Evolutionary conservation across 805 yeast genomes (phyloP).

Genomic region (Metschnikowia lachancei): DNA sequence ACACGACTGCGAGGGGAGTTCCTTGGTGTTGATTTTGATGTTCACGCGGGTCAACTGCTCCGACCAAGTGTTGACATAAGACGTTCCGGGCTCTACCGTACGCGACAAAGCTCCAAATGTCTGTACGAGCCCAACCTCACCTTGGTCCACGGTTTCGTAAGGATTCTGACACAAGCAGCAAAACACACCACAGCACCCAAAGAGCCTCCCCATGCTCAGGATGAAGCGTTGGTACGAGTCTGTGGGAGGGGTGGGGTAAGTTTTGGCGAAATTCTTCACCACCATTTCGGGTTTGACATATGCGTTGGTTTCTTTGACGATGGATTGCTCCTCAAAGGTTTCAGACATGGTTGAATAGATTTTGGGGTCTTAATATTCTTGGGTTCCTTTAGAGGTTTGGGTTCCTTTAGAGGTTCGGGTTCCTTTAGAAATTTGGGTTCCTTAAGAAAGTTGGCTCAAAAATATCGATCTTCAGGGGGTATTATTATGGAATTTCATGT

Average conservation of each 20-base stretch:
- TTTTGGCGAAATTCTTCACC: conserved; percentile 39
- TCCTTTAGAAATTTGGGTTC: too few species aligned
- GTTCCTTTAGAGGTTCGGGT: too few species aligned
- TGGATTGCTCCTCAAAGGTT: conserved; percentile 6
- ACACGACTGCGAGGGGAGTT: conserved; percentile 65
- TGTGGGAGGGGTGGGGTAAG: conserved; percentile 38
- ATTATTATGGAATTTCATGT: too few species aligned
- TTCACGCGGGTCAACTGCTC: conserved; percentile 52
- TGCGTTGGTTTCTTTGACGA: conserved; percentile 14
- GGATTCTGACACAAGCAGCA: conserved; percentile 63
- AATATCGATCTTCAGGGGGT: too few species aligned
- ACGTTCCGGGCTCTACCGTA: conserved; percentile 67
- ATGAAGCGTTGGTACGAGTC: conserved; percentile 44
- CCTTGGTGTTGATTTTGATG: conserved; percentile 57
- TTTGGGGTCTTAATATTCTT: background rate
- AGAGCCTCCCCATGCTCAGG: conserved; percentile 39
- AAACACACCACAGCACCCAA: conserved; percentile 54
- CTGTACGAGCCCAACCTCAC: conserved; percentile 66
- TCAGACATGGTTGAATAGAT: conserved; percentile 5
- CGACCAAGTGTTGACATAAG: conserved; percentile 61
- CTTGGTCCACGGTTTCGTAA: conserved; percentile 58
- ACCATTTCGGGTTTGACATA: conserved; percentile 40
- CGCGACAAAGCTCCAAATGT: conserved; percentile 63
- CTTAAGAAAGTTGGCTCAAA: too few species aligned
- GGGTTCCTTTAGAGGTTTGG: too few species aligned